Evolutionary conservation across 2,329 filamentous ascomycete species (phyloP), one percentile per base, ranked within the genome.

Genomic region (Neofusicoccum ribis): DNA sequence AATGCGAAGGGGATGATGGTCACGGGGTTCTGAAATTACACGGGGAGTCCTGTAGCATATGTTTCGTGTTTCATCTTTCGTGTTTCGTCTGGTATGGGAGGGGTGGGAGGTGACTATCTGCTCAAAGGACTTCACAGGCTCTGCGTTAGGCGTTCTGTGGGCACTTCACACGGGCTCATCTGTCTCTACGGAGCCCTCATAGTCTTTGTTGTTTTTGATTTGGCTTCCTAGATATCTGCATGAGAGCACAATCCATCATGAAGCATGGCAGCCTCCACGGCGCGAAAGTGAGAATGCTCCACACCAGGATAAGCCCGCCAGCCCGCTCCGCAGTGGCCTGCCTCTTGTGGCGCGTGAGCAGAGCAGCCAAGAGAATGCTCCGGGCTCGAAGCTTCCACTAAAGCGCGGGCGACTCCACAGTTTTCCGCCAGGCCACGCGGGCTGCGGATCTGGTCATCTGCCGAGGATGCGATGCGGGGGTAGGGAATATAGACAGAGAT

Each of bases 41-140:
- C 12, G n/a, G 43, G 12, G 43, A 37, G 43, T 20, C 56, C n/a
- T 60, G 56, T 60, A 60, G 56, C 56, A 60, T 60, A 60, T 46
- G 27, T 36, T 46, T 37, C 5, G 41, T 47, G 56, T 47, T 36
- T 47, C 56, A 47, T 46, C 56, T 60, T 47, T 60, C 41, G 41
- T 46, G 41, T 60, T 47, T 60, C 41, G 41, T 60, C 56, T 47
- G 43, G 56, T 60, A 46, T 34, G 43, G 56, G 47, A 47, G 5
- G 31, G 56, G 41, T 47, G 41, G 56, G 56, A 60, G 56, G 56
- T 47, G 14, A 31, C 31, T 17, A 44, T 47, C n/a, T 46, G 41
- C 43, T 60, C 41, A 9, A 34, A 37, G 56, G 43, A 37, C n/a
- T 15, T 37, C 27, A 43, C 43, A 31, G 41, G 43, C 41, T 60